Conservation (phyloP, 306 rosid species). For the Lupinus albus region DNA sequence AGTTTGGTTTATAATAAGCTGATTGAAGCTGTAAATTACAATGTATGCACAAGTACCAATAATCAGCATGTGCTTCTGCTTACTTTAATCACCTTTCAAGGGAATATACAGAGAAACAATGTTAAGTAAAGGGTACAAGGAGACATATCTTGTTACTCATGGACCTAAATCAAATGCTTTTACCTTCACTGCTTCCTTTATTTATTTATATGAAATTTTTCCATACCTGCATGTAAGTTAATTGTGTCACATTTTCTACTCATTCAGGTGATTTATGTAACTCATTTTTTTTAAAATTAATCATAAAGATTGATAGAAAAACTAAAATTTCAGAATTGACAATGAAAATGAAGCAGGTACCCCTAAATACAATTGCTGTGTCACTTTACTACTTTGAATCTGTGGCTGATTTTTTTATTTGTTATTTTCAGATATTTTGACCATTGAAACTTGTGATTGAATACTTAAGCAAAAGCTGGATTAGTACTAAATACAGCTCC, state of each 20-base stretch:
- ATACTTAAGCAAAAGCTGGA: constrained; percentile 40
- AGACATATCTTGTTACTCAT: constrained; percentile 26
- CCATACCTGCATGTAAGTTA: no score
- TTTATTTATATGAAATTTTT: no score
- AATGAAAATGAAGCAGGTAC: constrained; percentile 31
- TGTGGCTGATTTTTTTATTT: not conserved
- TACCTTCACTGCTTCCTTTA: not conserved
- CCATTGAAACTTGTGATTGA: constrained; percentile 38
- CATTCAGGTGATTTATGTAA: no score
- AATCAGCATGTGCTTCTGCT: constrained; percentile 48
- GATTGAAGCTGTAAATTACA: constrained; percentile 43
- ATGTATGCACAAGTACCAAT: constrained; percentile 56
- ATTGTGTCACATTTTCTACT: no score
- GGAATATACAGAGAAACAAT: constrained; percentile 29
- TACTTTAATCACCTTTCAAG: constrained; percentile 33
- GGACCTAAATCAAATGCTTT: constrained; percentile 14
- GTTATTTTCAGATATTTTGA: constrained; percentile 1
- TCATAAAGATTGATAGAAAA: not conserved
- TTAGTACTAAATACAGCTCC: constrained; percentile 31
- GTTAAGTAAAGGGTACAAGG: constrained; percentile 3
- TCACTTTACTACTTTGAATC: constrained; percentile 42
- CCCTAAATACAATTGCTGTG: constrained; percentile 25
- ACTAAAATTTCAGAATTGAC: constrained; percentile 23
- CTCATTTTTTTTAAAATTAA: not conserved
- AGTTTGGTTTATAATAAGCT: constrained; percentile 37